These are phyloP conservation scores for Fusarium xylarioides DNA, from an alignment of 2,329 filamentous ascomycete species.

Conservation along the genomic window DNA sequence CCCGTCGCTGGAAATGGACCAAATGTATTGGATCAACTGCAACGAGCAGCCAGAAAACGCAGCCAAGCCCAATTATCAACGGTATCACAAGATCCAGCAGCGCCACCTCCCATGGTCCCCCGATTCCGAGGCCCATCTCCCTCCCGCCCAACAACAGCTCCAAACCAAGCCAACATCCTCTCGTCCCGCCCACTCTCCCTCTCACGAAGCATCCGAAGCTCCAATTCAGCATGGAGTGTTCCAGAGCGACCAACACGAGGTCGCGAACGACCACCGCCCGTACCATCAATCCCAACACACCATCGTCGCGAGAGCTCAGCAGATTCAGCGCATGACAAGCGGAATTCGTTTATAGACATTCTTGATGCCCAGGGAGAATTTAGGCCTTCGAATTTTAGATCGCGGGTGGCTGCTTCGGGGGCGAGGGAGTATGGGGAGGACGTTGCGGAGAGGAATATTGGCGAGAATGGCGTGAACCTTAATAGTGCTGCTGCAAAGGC, in stretches of 20 bases:
- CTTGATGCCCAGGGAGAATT: constrained; percentile 67
- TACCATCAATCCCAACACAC: constrained; percentile 35
- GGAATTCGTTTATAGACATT: constrained; percentile 56
- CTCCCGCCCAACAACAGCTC: constrained; percentile 34
- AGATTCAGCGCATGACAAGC: constrained; percentile 27
- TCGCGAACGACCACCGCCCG: constrained; percentile 31
- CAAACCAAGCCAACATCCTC: constrained; percentile 15
- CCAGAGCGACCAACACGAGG: constrained; percentile 21
- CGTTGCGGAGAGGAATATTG: constrained; percentile 69
- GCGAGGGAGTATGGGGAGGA: constrained; percentile 69
- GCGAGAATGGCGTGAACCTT: constrained; percentile 48
- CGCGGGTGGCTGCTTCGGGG: constrained; percentile 60
- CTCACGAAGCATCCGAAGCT: constrained; percentile 30
- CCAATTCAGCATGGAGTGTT: constrained; percentile 28
- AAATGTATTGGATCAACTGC: constrained; percentile 39
- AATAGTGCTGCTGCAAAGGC: constrained; percentile 47
- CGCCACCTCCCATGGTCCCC: constrained; percentile 30
- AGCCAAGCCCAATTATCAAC: constrained; percentile 36
- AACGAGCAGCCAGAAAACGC: constrained; percentile 40
- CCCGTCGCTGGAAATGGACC: constrained; percentile 42
- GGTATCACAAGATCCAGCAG: constrained; percentile 4
- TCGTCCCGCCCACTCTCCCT: constrained; percentile 26
- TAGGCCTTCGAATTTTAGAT: constrained; percentile 58
- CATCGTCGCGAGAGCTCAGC: constrained; percentile 33
- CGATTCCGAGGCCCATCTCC: constrained; percentile 23